Evolutionary conservation across 805 yeast species (phyloP).

Genomic region (Metschnikowia gruessii): DNA sequence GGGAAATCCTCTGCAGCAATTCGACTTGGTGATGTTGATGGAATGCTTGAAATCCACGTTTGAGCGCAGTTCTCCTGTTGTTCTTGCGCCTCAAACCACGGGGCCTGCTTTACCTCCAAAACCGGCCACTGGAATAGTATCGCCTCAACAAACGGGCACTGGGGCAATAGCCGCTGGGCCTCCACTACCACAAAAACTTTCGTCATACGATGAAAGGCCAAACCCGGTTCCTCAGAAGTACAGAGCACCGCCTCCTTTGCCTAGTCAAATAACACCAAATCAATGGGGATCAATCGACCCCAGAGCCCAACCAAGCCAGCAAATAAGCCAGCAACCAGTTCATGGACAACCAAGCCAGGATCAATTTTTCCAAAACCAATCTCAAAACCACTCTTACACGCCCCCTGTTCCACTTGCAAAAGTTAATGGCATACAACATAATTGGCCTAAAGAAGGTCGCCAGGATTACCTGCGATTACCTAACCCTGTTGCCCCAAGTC

Average conservation of each 20-base stretch:
- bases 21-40: slow-evolving; percentile 32
- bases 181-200: slow-evolving; percentile 27
- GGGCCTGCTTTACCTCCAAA: slow-evolving; percentile 27
- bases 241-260: slow-evolving; percentile 13
- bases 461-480: not conserved
- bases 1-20: slow-evolving; percentile 14
- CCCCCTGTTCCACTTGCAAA: slow-evolving; percentile 1
- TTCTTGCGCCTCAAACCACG: slow-evolving; percentile 34
- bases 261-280: slow-evolving; percentile 5
- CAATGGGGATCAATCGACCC: slow-evolving; percentile 1
- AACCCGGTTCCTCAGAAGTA: slow-evolving; percentile 10
- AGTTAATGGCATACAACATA: slow-evolving; percentile 1
- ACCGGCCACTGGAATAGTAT: slow-evolving; percentile 32
- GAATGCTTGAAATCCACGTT: slow-evolving; percentile 34
- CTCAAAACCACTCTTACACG: too few relatives aligned
- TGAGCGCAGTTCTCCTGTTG: slow-evolving; percentile 26
- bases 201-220: slow-evolving; percentile 20
- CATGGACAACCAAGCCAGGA: too few relatives aligned
- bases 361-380: not conserved
- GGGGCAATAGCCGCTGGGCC: slow-evolving; percentile 23
- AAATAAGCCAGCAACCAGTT: too few relatives aligned
- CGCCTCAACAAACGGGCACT: slow-evolving; percentile 19
- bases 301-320: too few relatives aligned
- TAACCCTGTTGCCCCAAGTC: not conserved
- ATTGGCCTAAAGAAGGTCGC: slow-evolving; percentile 2